Evolutionary conservation across 2,329 filamentous ascomycete genomes (phyloP).

Genomic region (Neonectria punicea): DNA sequence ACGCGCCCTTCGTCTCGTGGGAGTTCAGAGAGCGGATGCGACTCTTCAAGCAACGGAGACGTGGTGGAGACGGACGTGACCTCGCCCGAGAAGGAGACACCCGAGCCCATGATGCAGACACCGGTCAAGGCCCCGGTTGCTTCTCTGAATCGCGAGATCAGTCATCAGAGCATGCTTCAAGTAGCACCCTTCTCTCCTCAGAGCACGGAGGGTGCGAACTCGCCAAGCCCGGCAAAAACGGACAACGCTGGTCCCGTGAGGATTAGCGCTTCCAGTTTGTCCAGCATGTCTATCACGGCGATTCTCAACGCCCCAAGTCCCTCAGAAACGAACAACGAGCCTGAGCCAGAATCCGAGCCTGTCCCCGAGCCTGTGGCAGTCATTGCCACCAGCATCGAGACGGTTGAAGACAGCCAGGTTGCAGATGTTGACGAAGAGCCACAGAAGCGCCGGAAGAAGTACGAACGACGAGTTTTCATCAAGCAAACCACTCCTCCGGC

Average conservation of each 20-base stretch:
- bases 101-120: conserved; percentile 50
- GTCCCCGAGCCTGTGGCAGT: conserved; percentile 22
- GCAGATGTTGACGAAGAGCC: conserved; percentile 29
- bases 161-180: conserved; percentile 15
- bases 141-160: conserved; percentile 20
- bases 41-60: conserved; percentile 43
- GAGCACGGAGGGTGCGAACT: conserved; percentile 41
- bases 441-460: conserved; percentile 51
- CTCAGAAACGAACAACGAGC: conserved; percentile 28
- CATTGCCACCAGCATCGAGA: conserved; percentile 40
- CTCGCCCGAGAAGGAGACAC: conserved; percentile 60
- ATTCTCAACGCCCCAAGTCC: conserved; percentile 46
- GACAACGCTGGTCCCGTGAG: not conserved
- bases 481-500: conserved; percentile 49
- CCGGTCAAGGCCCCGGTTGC: conserved; percentile 31
- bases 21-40: conserved; percentile 49
- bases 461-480: conserved; percentile 47
- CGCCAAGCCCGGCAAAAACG: conserved; percentile 37
- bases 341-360: conserved; percentile 24
- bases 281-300: conserved; percentile 48
- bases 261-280: conserved; percentile 29
- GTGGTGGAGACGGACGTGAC: conserved; percentile 57
- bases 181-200: conserved; percentile 46
- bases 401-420: conserved; percentile 29
- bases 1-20: conserved; percentile 49